Conservation (phyloP, 225 moss, liverwort and hornwort genomes). For the Polytrichum formosum region DNA sequence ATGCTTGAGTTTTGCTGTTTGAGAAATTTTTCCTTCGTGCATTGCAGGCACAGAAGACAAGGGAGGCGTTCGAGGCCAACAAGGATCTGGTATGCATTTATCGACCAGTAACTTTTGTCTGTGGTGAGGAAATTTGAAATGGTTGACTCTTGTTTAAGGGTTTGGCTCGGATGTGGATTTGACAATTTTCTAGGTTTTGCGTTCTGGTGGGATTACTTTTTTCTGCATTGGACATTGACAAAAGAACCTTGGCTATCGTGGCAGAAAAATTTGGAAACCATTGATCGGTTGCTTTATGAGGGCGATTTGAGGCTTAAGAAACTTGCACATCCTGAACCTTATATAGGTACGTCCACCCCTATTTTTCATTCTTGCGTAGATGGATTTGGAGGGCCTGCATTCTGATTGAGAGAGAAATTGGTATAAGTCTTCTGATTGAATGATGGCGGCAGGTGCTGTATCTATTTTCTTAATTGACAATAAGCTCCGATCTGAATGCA, state of each 20-base stretch:
- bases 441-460: not conserved
- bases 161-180: not conserved
- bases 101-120: too few relatives aligned
- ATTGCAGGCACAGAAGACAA: conserved; percentile 75
- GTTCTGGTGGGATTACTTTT: conserved; percentile 1
- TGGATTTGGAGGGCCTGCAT: not conserved
- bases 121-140: not conserved
- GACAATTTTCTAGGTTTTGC: not conserved
- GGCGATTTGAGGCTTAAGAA: conserved; percentile 68
- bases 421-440: not conserved
- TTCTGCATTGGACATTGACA: not conserved
- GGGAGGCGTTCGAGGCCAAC: conserved; percentile 76
- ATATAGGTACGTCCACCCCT: conserved; percentile 42
- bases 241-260: not conserved
- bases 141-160: too few relatives aligned
- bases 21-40: not conserved
- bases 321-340: conserved; percentile 80
- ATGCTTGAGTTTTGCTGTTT: too few relatives aligned
- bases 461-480: not conserved
- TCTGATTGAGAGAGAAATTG: not conserved
- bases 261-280: conserved; percentile 68
- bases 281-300: conserved; percentile 74
- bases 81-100: conserved; percentile 67
- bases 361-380: not conserved
- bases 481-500: not conserved